phyloP scores from a whole-genome alignment of 2,329 filamentous ascomycete species.

The Apiospora arundinis region DNA sequence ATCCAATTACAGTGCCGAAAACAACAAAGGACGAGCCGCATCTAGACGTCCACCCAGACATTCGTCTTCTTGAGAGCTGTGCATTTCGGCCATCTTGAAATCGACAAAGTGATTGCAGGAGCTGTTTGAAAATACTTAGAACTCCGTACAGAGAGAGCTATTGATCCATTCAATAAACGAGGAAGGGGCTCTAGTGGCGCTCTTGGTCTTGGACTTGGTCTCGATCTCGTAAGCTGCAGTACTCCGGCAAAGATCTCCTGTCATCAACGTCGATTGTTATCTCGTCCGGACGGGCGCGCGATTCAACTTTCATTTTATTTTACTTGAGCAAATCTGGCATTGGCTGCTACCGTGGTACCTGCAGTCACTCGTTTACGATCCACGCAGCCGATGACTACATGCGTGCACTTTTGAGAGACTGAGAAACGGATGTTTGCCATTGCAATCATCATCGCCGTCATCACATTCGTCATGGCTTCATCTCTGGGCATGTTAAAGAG shows the following conservation, averaged over 20 bases:
- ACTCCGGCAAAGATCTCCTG: background rate
- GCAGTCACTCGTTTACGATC: background rate
- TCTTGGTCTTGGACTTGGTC: background rate
- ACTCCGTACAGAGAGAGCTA: background rate
- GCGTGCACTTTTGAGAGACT: background rate
- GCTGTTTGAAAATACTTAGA: background rate
- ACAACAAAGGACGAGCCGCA: constrained; percentile 3
- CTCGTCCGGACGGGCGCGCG: background rate
- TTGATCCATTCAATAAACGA: background rate
- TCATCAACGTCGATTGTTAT: background rate
- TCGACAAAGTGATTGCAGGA: background rate
- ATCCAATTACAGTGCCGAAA: background rate
- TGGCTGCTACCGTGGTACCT: background rate
- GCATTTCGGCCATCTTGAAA: background rate
- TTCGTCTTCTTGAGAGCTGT: background rate
- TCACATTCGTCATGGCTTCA: background rate
- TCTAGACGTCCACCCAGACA: background rate
- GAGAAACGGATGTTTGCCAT: background rate
- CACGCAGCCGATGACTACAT: background rate
- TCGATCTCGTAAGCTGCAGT: background rate
- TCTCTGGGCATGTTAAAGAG: constrained; percentile 47
- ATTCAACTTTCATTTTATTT: background rate
- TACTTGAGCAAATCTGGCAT: background rate
- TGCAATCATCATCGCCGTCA: constrained; percentile 11
- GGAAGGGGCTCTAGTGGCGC: background rate